phyloP scores from a whole-genome alignment of 331 rosid species.

The Saraca asoca region DNA sequence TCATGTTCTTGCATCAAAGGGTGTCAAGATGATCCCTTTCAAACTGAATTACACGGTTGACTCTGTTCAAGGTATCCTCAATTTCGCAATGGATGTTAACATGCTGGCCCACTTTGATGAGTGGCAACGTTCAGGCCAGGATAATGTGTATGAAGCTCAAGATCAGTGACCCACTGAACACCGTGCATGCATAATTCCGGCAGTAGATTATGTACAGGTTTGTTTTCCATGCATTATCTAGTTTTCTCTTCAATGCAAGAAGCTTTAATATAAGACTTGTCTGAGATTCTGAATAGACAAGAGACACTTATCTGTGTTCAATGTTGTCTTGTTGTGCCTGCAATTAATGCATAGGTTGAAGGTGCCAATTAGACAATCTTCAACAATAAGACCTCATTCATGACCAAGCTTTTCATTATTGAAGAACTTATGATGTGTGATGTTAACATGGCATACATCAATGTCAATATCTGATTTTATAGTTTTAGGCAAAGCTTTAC shows the following conservation, averaged over 20 bases:
- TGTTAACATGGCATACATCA: not conserved
- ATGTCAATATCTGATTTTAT: no score
- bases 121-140: slow-evolving; percentile 71
- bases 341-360: not conserved
- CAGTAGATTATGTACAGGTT: slow-evolving; percentile 79
- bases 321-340: no score
- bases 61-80: slow-evolving; percentile 70
- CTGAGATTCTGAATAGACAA: slow-evolving; percentile 1
- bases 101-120: slow-evolving; percentile 79
- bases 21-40: slow-evolving; percentile 70
- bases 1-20: slow-evolving; percentile 59
- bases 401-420: no score
- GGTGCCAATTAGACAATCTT: no score
- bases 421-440: not conserved
- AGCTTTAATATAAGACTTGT: slow-evolving; percentile 6
- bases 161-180: slow-evolving; percentile 78
- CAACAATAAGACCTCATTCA: no score
- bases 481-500: not conserved
- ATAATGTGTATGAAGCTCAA: slow-evolving; percentile 70
- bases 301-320: not conserved
- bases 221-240: not conserved
- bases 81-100: slow-evolving; percentile 80
- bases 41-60: slow-evolving; percentile 64
- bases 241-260: slow-evolving; percentile 6
- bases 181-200: slow-evolving; percentile 64